Percentiles rank a stretch among this genome's conserved stretches.
Conservation (phyloP, 352 stramenopile genomes). For the Globisporangium uncinulatum region DNA sequence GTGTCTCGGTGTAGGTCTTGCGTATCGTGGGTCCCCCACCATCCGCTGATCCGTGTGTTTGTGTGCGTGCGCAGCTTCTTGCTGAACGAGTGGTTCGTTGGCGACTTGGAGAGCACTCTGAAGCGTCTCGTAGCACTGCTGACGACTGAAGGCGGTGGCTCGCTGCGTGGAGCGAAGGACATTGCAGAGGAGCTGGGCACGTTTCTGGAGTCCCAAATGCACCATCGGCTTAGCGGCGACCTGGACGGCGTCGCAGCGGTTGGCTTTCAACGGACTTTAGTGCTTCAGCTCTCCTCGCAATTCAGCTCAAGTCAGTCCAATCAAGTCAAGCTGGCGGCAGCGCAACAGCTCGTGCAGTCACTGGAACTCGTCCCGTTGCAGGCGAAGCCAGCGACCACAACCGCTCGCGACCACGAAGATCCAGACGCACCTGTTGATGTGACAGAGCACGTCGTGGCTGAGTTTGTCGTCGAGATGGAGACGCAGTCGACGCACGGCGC, state of each 20-base stretch:
- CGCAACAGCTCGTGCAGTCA: constrained; percentile 3
- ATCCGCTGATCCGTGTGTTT: not conserved
- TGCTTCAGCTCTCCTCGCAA: constrained; percentile 2
- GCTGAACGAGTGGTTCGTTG: constrained; percentile 19
- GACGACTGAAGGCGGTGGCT: constrained; percentile 8
- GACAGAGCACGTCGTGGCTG: constrained; percentile 4
- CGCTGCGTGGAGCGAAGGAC: constrained; percentile 16
- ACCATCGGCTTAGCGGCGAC: not conserved
- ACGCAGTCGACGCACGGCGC: constrained; percentile 13
- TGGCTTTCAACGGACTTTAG: not conserved
- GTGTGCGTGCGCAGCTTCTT: constrained; percentile 12
- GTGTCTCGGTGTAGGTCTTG: not conserved
- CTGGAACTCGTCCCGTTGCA: constrained; percentile 5
- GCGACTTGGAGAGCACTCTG: constrained; percentile 12
- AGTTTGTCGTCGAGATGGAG: constrained; percentile 6
- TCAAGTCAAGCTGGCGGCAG: constrained; percentile 1
- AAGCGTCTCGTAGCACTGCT: constrained; percentile 12
- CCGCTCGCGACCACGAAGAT: not conserved
- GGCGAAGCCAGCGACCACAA: not conserved
- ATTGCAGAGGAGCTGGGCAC: constrained; percentile 9
- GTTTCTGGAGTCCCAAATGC: constrained; percentile 1
- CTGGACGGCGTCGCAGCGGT: not conserved
- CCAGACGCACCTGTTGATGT: not conserved
- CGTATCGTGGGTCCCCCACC: not conserved
- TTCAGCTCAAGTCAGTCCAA: not conserved